Evolutionary conservation across 31 red algal species (phyloP).

Genomic region (Asparagopsis taxiformis): DNA sequence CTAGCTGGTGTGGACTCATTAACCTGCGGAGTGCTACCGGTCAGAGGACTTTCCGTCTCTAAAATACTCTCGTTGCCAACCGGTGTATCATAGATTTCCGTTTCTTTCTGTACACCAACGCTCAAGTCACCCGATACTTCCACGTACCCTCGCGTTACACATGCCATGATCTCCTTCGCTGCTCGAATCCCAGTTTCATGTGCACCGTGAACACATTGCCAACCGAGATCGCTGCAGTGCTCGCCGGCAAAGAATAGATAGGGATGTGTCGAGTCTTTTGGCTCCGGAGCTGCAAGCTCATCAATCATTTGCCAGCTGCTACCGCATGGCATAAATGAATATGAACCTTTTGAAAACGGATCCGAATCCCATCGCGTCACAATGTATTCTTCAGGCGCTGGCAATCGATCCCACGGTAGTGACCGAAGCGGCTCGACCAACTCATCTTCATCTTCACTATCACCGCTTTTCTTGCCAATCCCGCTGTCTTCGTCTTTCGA

Average conservation of each 20-base stretch:
- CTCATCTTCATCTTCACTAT: too few species aligned
- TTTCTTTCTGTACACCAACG: too few species aligned
- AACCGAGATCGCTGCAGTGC: constrained; percentile 55
- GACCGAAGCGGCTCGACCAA: too few species aligned
- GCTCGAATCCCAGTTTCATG: constrained; percentile 51
- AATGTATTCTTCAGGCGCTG: constrained; percentile 48
- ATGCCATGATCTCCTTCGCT: constrained; percentile 22
- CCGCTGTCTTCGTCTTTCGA: too few species aligned
- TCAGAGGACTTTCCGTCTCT: too few species aligned
- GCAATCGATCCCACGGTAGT: constrained; percentile 36
- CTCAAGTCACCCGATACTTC: constrained; percentile 13
- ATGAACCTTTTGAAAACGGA: constrained; percentile 53
- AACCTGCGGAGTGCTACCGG: too few species aligned
- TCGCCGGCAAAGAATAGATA: constrained; percentile 69
- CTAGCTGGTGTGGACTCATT: too few species aligned
- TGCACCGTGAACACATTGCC: constrained; percentile 72
- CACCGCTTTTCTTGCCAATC: too few species aligned
- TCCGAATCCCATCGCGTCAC: constrained; percentile 61
- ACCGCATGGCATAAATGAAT: constrained; percentile 59
- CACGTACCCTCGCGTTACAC: background rate
- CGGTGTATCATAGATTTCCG: too few species aligned
- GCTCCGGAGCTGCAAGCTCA: constrained; percentile 49
- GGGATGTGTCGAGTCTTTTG: constrained; percentile 20
- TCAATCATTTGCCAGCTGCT: constrained; percentile 58
- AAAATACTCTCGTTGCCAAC: too few species aligned